Evolutionary conservation across 202 grass and related monocot genomes (phyloP).

Genomic region (Schoenoplectus tabernaemontani): DNA sequence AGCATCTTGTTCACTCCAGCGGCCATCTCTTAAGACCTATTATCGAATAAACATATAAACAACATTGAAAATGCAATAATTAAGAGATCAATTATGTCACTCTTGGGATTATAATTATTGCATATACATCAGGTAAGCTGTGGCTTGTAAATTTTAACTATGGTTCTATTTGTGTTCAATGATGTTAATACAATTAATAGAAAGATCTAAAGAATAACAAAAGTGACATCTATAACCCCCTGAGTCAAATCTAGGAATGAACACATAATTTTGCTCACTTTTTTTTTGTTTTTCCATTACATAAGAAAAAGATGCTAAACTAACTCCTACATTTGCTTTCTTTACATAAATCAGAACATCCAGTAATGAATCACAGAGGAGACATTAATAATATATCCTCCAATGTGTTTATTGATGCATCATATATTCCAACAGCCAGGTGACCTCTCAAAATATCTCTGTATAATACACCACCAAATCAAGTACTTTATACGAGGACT

Average conservation of each 20-base stretch:
- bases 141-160: not conserved
- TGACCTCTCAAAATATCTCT: not conserved
- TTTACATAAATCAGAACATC: too few relatives aligned
- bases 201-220: not conserved
- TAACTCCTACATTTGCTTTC: too few relatives aligned
- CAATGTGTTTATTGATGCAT: not conserved
- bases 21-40: conserved; percentile 65
- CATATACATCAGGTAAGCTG: not conserved
- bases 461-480: not conserved
- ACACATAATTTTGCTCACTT: not conserved
- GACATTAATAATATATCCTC: not conserved
- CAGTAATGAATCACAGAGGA: not conserved
- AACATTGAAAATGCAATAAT: too few relatives aligned
- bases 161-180: not conserved
- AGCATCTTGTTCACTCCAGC: conserved; percentile 62
- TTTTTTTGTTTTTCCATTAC: not conserved
- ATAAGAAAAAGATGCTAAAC: not conserved
- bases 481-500: not conserved
- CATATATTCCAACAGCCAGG: not conserved
- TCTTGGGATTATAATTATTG: too few relatives aligned
- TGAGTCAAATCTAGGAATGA: not conserved
- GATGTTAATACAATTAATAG: not conserved
- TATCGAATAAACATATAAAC: too few relatives aligned
- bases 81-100: not conserved
- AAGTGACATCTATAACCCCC: not conserved